These are phyloP conservation scores for Suillus lakei DNA, from an alignment of 768 basidiomycete genomes.

Conservation along the genomic window DNA sequence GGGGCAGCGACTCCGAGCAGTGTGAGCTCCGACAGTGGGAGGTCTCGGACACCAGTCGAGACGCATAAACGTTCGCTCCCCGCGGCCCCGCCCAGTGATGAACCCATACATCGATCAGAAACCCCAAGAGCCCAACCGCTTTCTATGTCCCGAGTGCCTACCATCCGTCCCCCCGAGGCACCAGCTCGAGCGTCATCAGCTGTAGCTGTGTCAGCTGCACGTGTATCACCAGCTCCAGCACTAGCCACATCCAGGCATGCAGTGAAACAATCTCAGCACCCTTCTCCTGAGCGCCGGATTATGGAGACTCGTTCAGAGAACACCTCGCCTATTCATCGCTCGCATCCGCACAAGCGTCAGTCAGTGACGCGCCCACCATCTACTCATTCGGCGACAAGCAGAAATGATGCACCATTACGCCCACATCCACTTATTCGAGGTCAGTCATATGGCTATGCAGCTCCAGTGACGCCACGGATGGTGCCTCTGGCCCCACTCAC, in stretches of 20 bases:
- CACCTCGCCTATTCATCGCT: slow-evolving; percentile 43
- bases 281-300: slow-evolving; percentile 23
- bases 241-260: slow-evolving; percentile 21
- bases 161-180: slow-evolving; percentile 34
- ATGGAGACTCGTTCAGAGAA: slow-evolving; percentile 43
- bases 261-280: slow-evolving; percentile 22
- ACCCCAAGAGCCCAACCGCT: slow-evolving; percentile 37
- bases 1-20: slow-evolving; percentile 70
- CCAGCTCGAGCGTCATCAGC: slow-evolving; percentile 16
- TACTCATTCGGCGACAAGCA: slow-evolving; percentile 55
- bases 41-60: slow-evolving; percentile 34
- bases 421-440: slow-evolving; percentile 83
- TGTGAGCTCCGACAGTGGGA: slow-evolving; percentile 47
- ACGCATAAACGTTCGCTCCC: slow-evolving; percentile 21
- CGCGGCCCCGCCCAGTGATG: slow-evolving; percentile 19
- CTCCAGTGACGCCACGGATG: slow-evolving; percentile 44
- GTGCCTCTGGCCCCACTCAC: slow-evolving; percentile 63
- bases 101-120: slow-evolving; percentile 26
- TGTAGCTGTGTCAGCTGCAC: slow-evolving; percentile 19
- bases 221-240: slow-evolving; percentile 18
- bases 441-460: slow-evolving; percentile 58
- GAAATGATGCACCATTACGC: slow-evolving; percentile 47
- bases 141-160: slow-evolving; percentile 39
- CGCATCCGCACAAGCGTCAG: slow-evolving; percentile 43
- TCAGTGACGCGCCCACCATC: slow-evolving; percentile 65